Conservation (phyloP, 2,329 filamentous ascomycete genomes). For the Tolypocladium ovalisporum region DNA sequence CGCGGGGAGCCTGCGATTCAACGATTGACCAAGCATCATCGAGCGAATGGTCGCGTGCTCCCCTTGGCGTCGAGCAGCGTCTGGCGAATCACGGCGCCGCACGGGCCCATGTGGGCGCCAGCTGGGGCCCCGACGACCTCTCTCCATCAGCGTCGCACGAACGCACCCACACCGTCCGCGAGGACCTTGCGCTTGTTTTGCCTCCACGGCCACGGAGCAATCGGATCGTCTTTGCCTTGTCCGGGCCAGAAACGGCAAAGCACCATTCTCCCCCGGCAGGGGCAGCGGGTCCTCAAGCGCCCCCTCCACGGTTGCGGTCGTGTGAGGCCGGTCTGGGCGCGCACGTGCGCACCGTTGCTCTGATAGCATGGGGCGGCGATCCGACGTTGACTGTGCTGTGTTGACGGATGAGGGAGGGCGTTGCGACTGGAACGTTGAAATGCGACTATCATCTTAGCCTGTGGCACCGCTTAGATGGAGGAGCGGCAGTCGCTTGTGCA, state of each 20-base stretch:
- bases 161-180: too few relatives aligned
- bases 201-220: too few relatives aligned
- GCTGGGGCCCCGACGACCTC: not conserved
- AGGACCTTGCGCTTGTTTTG: too few relatives aligned
- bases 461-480: not conserved
- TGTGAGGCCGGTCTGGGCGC: conserved; percentile 1
- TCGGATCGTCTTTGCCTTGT: not conserved
- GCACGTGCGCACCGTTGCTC: conserved; percentile 4
- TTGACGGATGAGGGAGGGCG: not conserved
- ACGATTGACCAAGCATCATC: conserved; percentile 31
- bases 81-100: conserved; percentile 21
- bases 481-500: not conserved
- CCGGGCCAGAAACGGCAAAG: not conserved
- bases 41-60: conserved; percentile 32
- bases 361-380: not conserved
- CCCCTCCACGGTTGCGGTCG: not conserved
- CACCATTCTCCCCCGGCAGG: not conserved
- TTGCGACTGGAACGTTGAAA: not conserved
- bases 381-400: not conserved
- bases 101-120: conserved; percentile 20
- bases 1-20: not conserved
- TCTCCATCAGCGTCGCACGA: not conserved
- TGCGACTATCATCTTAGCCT: not conserved
- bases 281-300: not conserved
- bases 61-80: conserved; percentile 6